Base-by-base conservation (phyloP, 2,329 filamentous ascomycete genomes). In the Verruconis gallopava region DNA sequence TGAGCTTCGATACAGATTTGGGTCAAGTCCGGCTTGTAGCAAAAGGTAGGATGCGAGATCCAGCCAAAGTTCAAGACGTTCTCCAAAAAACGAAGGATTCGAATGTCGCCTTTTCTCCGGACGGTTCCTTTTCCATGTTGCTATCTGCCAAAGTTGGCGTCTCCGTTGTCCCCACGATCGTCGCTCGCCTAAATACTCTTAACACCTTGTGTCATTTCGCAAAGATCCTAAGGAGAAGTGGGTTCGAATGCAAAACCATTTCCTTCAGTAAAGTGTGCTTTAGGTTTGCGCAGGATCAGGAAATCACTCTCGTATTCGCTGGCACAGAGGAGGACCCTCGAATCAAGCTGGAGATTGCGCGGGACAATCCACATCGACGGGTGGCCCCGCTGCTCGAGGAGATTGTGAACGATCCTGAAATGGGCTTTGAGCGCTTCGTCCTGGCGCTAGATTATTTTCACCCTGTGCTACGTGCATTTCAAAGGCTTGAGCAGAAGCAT, bases 121-220 rank as follows among this genome's bases (percentile, higher is more conserved):
- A 68, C 4, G 80, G 80, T 35, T 70, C 74, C 43, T 81, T 85
- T 55, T 69, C 69, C 13, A 63, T 85, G 41, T 66, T 71, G 5
- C 62, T 85, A 28, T 67, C 71, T 6, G 71, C 74, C 1, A 61
- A 65, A 2, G 71, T 80, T 36, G 78, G 78, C 15, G 62, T 66
- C 35, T 66, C 76, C 1, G 67, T 80, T 12, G 58, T 85, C 3
- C 66, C 70, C 3, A 62, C 67, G n/a, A 65, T 86, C 15, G 64
- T 68, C 47, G 64, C 69, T 39, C 70, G 77, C 20, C 64, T 86
- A 36, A 71, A 75, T 49, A 73, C 77, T 11, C 73, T 91, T 44
- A 75, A 82, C 51, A 73, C 79, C 15, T 68, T 91, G 20, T 77
- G 85, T 30, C 71, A 72, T 34, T 84, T 83, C 51, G 66, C 85